Base-by-base conservation (phyloP, 2,329 filamentous ascomycete genomes). In the Pestalotiopsis sp. region DNA sequence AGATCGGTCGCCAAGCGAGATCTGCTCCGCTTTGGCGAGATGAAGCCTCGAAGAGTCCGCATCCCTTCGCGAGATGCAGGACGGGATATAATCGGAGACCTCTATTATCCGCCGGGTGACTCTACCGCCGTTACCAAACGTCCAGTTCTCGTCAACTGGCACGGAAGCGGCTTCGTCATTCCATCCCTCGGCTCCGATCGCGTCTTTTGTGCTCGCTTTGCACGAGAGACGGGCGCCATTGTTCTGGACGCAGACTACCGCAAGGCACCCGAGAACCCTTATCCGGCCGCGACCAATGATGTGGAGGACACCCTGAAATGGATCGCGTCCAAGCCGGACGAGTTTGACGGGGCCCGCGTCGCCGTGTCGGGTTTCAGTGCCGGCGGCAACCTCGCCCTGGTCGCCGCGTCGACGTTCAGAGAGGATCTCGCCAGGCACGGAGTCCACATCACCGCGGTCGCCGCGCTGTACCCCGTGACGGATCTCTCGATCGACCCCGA, bases 401-500 rank as follows among this genome's bases (percentile, higher is more conserved):
- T 66, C 12, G 64, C 64, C 4, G 23, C 64, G 4, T 66, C 64
- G 23, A 57, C 64, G 17, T 45, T 66, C 3, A 25, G 64, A 3
- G 23, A 31, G 20, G 64, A 57, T 17, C 64, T 66, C 6, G n/a
- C 17, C 9, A 31, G 27, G 17, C 12, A 9, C 17, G 23, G 45
- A 2, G 13, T 73, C 61, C 64, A 65, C 36, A 68, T 73, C 41
- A 13, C 52, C 17, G 59, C 60, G 23, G 57, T 63, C 27, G 38
- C 45, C 3, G 38, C 67, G 36, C 39, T 71, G 20, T 72, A 73
- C 41, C 65, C 71, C 2, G 61, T 69, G 12, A 62, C 67, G 17
- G 67, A 72, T 23, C 41, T 73, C 2, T 70, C 70, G 23, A 67
- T 63, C 65, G 31, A 60, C 41, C 56, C 71, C 45, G 59, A 65